Evolutionary conservation across 2,329 filamentous ascomycete genomes (phyloP), one percentile per base, ranked within the genome.

Genomic region (Acrocalymma vagum): DNA sequence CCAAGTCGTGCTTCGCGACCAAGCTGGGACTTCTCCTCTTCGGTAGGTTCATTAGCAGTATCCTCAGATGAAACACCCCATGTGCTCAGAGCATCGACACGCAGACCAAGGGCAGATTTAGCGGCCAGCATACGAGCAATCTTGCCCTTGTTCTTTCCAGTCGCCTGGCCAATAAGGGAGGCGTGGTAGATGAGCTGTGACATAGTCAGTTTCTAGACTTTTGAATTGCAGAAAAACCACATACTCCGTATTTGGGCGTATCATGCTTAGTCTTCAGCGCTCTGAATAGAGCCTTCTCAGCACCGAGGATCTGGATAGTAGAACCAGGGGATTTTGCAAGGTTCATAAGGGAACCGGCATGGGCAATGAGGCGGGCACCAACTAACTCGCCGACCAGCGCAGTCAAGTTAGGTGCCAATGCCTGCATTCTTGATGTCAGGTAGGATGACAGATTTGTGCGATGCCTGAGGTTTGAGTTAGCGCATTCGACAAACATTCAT

Each of bases 231-330:
- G 70, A 95, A 4, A 16, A 29, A 11, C 90, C 24, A 58, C 59
- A 52, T 55, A 62, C 56, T 48, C 94, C 94, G 65, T 97, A 99
- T 76, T 97, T 99, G 67, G 94, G 94, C 25, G 94, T 99, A 67
- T 96, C 91, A 73, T 97, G 93, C 82, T 99, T 97, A 33, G 94
- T 99, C 84, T 99, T 99, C 52, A 99, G 81, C 14, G 94, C 94
- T 65, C 94, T 86, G 86, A 99, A 99, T 29, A 99, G 84, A 6
- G 94, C 94, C 82, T 99, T 99, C 78, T 99, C 94, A 46, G 94
- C 94, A 78, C 94, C 94, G 41, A 97, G 85, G 65, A 99, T 96
- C 80, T 99, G 94, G 56, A 99, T 90, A 51, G 94, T 99, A 63
- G 88, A 94, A 74, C 90, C 91, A 46, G 94, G 91, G 58, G 88